These are phyloP conservation scores for Trametes coccinea DNA, from an alignment of 768 basidiomycete species.

Conservation along the genomic window DNA sequence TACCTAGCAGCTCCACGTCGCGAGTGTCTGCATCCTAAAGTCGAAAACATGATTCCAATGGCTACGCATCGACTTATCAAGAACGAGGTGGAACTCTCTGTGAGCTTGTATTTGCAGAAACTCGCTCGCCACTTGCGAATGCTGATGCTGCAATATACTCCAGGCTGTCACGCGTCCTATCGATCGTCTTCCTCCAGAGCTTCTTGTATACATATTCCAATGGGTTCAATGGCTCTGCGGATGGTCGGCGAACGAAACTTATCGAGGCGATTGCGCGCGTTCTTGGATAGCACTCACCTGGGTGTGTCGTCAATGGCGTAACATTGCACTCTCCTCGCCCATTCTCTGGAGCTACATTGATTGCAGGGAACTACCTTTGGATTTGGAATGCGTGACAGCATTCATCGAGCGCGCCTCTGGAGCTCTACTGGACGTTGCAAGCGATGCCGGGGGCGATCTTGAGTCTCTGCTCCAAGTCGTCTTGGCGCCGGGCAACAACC, in stretches of 20 bases:
- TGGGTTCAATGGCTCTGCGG: neutral
- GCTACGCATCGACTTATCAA: no score
- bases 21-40: no score
- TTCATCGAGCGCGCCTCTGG: neutral
- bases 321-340: constrained; percentile 6
- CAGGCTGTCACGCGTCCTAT: neutral
- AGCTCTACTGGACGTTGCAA: neutral
- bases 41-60: no score
- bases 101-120: no score
- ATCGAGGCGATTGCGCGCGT: neutral
- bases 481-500: neutral
- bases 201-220: constrained; percentile 9
- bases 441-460: neutral
- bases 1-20: no score
- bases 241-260: neutral
- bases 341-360: constrained; percentile 14
- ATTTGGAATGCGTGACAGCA: neutral
- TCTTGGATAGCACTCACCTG: neutral
- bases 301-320: constrained; percentile 18
- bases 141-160: no score
- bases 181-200: constrained; percentile 3
- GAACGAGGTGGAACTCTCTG: no score
- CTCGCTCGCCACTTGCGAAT: no score
- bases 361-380: neutral
- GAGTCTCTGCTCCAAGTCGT: neutral